These are phyloP conservation scores for Collybia sordida DNA, from an alignment of 768 basidiomycete genomes.

Conservation along the genomic window DNA sequence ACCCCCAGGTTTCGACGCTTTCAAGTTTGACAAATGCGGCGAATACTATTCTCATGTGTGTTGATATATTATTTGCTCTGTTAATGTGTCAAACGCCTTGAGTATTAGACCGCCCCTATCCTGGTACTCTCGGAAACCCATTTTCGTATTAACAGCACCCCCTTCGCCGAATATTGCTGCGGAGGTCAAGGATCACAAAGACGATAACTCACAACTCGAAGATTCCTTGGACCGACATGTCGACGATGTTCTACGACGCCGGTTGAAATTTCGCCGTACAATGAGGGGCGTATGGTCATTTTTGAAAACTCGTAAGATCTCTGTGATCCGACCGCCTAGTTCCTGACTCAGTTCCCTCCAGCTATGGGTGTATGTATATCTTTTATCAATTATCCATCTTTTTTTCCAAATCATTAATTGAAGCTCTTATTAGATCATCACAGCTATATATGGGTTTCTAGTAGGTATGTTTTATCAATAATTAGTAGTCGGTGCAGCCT, in stretches of 20 bases:
- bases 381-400: constrained; percentile 2
- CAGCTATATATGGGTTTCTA: constrained; percentile 76
- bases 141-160: constrained; percentile 51
- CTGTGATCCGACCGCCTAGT: neutral
- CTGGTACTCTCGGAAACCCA: constrained; percentile 70
- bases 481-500: neutral
- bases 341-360: constrained; percentile 20
- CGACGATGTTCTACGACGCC: constrained; percentile 66
- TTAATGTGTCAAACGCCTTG: constrained; percentile 2
- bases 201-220: constrained; percentile 25
- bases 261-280: constrained; percentile 56
- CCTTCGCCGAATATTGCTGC: constrained; percentile 28
- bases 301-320: constrained; percentile 70
- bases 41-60: constrained; percentile 71
- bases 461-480: constrained; percentile 48
- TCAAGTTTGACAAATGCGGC: constrained; percentile 78
- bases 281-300: constrained; percentile 79
- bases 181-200: constrained; percentile 21
- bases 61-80: neutral
- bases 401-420: too few species aligned
- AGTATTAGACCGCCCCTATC: constrained; percentile 60
- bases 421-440: constrained; percentile 53
- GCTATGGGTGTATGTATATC: constrained; percentile 62
- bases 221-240: constrained; percentile 74
- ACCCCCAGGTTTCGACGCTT: constrained; percentile 73